A percentile compares a stretch with the other conserved stretches of the same genome.
Conservation (phyloP, 371 early-diverging fungal species). For the Haplosporangium sp. region DNA sequence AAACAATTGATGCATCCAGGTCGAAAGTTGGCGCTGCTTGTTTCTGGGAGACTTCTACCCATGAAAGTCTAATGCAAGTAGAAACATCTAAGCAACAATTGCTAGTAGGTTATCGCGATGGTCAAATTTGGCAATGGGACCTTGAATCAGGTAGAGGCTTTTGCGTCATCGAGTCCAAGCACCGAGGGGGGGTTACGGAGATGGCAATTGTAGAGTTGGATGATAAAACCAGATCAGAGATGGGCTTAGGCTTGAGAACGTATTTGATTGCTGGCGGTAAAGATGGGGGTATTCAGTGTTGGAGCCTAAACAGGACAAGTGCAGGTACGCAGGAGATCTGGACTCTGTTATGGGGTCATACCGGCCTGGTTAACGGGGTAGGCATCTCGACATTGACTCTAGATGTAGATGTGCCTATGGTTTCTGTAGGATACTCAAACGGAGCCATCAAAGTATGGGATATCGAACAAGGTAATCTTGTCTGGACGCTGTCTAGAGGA, state of each 20-base stretch:
- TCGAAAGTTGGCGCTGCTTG: conserved; percentile 10
- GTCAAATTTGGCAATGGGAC: conserved; percentile 46
- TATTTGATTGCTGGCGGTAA: conserved; percentile 41
- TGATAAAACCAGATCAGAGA: conserved; percentile 11
- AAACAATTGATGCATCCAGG: conserved; percentile 17
- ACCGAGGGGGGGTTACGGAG: conserved; percentile 44
- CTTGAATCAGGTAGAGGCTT: conserved; percentile 15
- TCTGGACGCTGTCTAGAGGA: conserved; percentile 49
- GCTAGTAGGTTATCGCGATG: conserved; percentile 48
- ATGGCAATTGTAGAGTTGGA: conserved; percentile 21
- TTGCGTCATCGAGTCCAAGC: conserved; percentile 24
- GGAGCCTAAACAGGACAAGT: conserved; percentile 10
- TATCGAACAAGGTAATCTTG: conserved; percentile 43
- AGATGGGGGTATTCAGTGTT: conserved; percentile 52
- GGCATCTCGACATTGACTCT: conserved; percentile 27
- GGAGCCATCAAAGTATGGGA: conserved; percentile 54
- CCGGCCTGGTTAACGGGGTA: conserved; percentile 16
- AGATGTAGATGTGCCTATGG: conserved; percentile 47
- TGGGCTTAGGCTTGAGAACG: conserved; percentile 9
- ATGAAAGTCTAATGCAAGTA: background rate
- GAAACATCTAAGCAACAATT: background rate
- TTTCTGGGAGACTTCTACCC: conserved; percentile 15
- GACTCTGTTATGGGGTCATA: conserved; percentile 27
- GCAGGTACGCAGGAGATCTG: conserved; percentile 6
- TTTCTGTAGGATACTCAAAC: conserved; percentile 36